These are phyloP conservation scores for Saccharomycopsis sp. DNA, from an alignment of 805 yeast genomes.

Conservation along the genomic window DNA sequence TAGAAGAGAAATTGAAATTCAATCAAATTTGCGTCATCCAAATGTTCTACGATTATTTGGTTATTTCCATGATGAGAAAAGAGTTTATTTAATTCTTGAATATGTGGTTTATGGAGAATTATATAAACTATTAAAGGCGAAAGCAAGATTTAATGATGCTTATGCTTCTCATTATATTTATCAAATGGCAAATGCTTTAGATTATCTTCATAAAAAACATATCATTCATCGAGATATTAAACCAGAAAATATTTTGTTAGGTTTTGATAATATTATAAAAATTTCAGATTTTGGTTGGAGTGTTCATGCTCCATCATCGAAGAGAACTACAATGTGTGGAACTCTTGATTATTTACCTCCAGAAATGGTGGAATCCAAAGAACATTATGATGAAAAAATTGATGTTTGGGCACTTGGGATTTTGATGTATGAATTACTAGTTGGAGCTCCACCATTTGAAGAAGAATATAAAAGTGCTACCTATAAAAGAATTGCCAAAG, in stretches of 20 bases:
- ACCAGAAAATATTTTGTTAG: constrained; percentile 83
- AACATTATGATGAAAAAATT: constrained; percentile 58
- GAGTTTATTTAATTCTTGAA: constrained; percentile 79
- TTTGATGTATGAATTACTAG: constrained; percentile 72
- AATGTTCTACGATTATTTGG: constrained; percentile 76
- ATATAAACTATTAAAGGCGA: constrained; percentile 58
- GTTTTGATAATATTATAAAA: constrained; percentile 66
- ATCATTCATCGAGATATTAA: constrained; percentile 89
- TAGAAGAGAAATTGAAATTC: constrained; percentile 86
- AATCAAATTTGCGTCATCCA: constrained; percentile 65
- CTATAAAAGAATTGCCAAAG: constrained; percentile 65
- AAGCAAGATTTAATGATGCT: constrained; percentile 59
- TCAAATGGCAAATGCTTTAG: constrained; percentile 75
- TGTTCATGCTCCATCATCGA: constrained; percentile 50
- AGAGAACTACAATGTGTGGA: constrained; percentile 83
- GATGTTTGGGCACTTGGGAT: constrained; percentile 94
- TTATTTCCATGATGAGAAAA: constrained; percentile 69
- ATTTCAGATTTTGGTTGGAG: constrained; percentile 97
- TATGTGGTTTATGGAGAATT: constrained; percentile 82
- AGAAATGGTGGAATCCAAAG: constrained; percentile 80
- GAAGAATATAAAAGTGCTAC: constrained; percentile 71
- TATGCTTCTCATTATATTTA: constrained; percentile 69
- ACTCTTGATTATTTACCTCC: constrained; percentile 93
- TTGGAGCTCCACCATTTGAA: constrained; percentile 89
- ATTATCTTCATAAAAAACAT: constrained; percentile 66